Evolutionary conservation across 2,329 filamentous ascomycete genomes (phyloP), one percentile per base, ranked within the genome.

Genomic region (Arachnopeziza araneosa): DNA sequence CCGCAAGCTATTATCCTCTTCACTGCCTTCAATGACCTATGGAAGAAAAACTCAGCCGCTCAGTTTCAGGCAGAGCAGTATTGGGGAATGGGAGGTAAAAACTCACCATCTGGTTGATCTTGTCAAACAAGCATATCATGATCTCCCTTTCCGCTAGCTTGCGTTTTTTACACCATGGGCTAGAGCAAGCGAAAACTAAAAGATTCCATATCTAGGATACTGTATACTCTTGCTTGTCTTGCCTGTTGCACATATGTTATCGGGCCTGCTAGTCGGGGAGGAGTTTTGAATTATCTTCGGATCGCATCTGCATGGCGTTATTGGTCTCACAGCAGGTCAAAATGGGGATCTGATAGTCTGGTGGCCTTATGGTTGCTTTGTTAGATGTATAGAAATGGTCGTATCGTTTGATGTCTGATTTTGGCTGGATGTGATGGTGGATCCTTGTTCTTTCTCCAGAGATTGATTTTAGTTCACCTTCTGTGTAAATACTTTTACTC

Each of bases 21-120:
- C 75, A 89, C 87, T 26, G 87, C 89, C 2, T 93, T 87, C 76
- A 88, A 96, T 73, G 88, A 91, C 63, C 69, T 79, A 55, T 96
- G 91, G 91, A 96, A 96, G 80, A 72, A 76, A 50, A 82, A 89
- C 66, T 80, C 77, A 57, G 72, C 77, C 1, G 78, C 74, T 23
- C 88, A 88, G 1, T 90, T 87, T 73, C 81, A 84, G 60, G 84
- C 89, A 1, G 91, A 96, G 76, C 82, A 86, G 72, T 91, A 80
- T 75, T 95, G 90, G 89, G 91, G 90, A 32, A 83, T 89, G 57
- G 64, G 68, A n/a, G 70, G 68, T 26, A 59, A 58, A 54, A 59
- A 67, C 52, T 53, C 64, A 32, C 69, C 70, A 53, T 67, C 68
- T 26, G 66, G 65, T 50, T 69, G 68, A 60, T 26, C 49, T 44